Evolutionary conservation across 1,139 yeast species (phyloP).

Genomic region (Saccharomycopsis crataegensis): DNA sequence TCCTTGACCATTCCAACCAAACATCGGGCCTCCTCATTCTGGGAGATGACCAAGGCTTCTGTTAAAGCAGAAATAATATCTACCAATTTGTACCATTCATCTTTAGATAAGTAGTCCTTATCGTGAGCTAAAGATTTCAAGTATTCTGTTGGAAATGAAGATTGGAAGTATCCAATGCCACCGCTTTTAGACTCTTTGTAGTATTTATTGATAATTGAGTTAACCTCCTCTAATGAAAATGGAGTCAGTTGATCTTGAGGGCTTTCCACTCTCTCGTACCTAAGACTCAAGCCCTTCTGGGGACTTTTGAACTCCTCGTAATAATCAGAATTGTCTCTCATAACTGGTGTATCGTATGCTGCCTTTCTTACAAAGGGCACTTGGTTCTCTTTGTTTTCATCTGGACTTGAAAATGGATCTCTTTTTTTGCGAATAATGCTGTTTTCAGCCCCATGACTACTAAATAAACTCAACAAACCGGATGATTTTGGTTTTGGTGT

Average conservation of each 20-base stretch:
- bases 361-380: constrained; percentile 2
- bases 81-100: constrained; percentile 11
- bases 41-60: not conserved
- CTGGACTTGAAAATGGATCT: constrained; percentile 3
- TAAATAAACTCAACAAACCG: too few species aligned
- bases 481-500: too few species aligned
- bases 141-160: constrained; percentile 9
- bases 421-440: not conserved
- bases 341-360: constrained; percentile 1
- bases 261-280: constrained; percentile 4
- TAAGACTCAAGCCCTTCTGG: not conserved
- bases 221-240: not conserved
- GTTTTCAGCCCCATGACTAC: too few species aligned
- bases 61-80: constrained; percentile 4
- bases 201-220: not conserved
- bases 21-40: constrained; percentile 1
- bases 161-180: not conserved
- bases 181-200: not conserved
- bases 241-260: not conserved
- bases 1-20: not conserved
- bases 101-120: not conserved
- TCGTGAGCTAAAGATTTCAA: constrained; percentile 9
- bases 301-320: not conserved
- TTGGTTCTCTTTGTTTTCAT: constrained; percentile 14
- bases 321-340: not conserved